Base-by-base conservation (phyloP, 2,329 filamentous ascomycete genomes). In the Phyllosticta paracitricarpa region DNA sequence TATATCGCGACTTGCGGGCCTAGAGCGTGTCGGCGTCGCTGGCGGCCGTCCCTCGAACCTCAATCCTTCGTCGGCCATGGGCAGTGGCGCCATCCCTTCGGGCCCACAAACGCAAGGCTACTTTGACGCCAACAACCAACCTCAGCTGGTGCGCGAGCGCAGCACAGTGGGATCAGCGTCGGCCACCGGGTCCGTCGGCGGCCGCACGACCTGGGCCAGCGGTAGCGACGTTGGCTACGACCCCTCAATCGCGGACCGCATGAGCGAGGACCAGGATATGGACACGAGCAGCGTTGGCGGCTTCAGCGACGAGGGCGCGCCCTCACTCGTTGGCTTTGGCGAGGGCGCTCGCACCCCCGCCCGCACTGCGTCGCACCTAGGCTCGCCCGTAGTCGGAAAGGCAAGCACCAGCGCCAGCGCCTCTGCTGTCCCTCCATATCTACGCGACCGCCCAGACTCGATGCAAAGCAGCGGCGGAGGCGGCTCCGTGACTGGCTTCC, bases 111-210 rank as follows among this genome's bases (percentile, higher is more conserved):
- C 72, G 12, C 63, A 82, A 79, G 30, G 88, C 35, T 96, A 93
- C 77, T 96, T 96, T 67, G 91, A 96, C 69, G 82, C 83, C 57
- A 86, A 88, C 28, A 87, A 89, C 79, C 66, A 84, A 78, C 68
- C 81, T 64, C 65, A 82, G 78, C 64, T 93, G 78, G 76, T 90
- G 64, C 75, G 78, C 82, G 84, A 94, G 86, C 78, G 84, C 76
- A 94, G 89, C 77, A 97, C 93, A 0, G 92, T 97, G 25, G 93
- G 93, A 62, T 90, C 88, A 56, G 93, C 93, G 28, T 93, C 89
- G 66, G 93, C 92, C 2, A 97, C 92, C 0, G 89, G 88, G 62
- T 91, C 88, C 66, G 80, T 87, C 14, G 87, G 86, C 55, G 87
- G 84, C 14, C 81, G 84, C 62, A 84, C 82, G 2, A 87, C 85